phyloP scores from a whole-genome alignment of 1,139 yeast genomes.

The Scheffersomyces cryptocercus region DNA sequence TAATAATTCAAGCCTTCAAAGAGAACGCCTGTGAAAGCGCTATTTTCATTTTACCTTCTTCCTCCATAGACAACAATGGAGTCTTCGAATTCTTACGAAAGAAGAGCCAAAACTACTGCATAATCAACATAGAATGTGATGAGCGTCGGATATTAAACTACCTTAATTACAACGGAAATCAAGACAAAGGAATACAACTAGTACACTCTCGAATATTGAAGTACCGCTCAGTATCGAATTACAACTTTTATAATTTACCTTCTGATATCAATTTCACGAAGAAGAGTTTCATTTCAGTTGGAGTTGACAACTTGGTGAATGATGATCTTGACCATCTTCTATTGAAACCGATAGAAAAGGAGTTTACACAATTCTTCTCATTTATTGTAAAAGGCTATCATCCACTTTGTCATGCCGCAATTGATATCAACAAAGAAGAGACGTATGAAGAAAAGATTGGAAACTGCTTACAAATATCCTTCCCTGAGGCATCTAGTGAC shows the following conservation, averaged over 20 bases:
- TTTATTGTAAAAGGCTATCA: slow-evolving; percentile 9
- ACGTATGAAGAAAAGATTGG: slow-evolving; percentile 4
- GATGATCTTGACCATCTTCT: slow-evolving; percentile 1
- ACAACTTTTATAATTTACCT: slow-evolving; percentile 12
- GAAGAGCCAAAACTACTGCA: slow-evolving; percentile 6
- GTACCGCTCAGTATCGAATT: slow-evolving; percentile 10
- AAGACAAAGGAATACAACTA: slow-evolving; percentile 9
- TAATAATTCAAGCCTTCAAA: slow-evolving; percentile 7
- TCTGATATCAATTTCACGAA: slow-evolving; percentile 7
- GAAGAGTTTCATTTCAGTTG: slow-evolving; percentile 7
- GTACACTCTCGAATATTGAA: slow-evolving; percentile 7
- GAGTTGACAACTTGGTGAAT: not conserved
- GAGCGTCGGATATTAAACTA: slow-evolving; percentile 8
- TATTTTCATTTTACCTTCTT: slow-evolving; percentile 14
- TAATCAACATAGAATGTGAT: slow-evolving; percentile 15
- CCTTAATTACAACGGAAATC: slow-evolving; percentile 6
- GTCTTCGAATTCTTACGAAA: slow-evolving; percentile 7
- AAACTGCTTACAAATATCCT: slow-evolving; percentile 9
- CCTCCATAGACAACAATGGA: slow-evolving; percentile 9
- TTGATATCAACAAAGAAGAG: too few species aligned
- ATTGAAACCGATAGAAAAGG: slow-evolving; percentile 13
- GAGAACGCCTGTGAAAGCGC: slow-evolving; percentile 2
- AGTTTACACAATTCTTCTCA: slow-evolving; percentile 9
- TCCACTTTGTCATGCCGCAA: not conserved
- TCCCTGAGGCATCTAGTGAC: slow-evolving; percentile 1